Evolutionary conservation across 2,329 filamentous ascomycete genomes (phyloP), one percentile per base, ranked within the genome.

Genomic region (Cladophialophora carrionii): DNA sequence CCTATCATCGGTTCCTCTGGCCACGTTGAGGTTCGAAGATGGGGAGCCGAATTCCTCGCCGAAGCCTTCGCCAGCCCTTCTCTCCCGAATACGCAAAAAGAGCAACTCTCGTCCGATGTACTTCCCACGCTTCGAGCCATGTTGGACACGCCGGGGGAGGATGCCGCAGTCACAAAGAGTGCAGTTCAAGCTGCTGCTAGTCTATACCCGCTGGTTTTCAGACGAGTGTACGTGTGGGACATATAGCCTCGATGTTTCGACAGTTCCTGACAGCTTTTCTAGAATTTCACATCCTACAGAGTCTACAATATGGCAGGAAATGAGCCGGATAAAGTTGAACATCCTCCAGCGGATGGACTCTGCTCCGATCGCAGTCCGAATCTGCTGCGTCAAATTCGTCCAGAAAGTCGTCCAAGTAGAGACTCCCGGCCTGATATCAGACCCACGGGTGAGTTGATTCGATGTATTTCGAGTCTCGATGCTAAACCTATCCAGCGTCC

Each of bases 371-470:
- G 89, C 91, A 2, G 86, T 98, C 68, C 89, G 89, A 72, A 89
- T 98, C 76, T 96, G 92, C 82, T 98, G 95, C 80, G 89, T 98
- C 83, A 99, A 99, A 78, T 99, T 99, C 77, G 89, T 92, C 43
- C 94, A 99, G 80, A 88, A 91, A 69, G 91, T 98, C 52, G 90
- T 99, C 52, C 85, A 97, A 70, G 91, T 92, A 20, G 94, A 99
- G 78, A 97, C 92, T 10, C 88, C 89, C n/a, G 91, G 91, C 54
- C 80, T 89, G 64, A 90, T 91, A 71, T 83, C 87, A 62, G 94
- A 98, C 75, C 90, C 90, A 71, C 88, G 91, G 81, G 91, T 96
- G 85, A 77, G 86, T 81, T 67, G 63, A 31, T 32, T 22, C 46
- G 10, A 22, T 41, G 12, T 57, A 48, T 55, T 32, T 26, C 17